Percentiles rank a stretch among this genome's conserved stretches.
These are phyloP conservation scores for Pythium myriotylum DNA, from an alignment of 352 stramenopile species.

Conservation along the genomic window DNA sequence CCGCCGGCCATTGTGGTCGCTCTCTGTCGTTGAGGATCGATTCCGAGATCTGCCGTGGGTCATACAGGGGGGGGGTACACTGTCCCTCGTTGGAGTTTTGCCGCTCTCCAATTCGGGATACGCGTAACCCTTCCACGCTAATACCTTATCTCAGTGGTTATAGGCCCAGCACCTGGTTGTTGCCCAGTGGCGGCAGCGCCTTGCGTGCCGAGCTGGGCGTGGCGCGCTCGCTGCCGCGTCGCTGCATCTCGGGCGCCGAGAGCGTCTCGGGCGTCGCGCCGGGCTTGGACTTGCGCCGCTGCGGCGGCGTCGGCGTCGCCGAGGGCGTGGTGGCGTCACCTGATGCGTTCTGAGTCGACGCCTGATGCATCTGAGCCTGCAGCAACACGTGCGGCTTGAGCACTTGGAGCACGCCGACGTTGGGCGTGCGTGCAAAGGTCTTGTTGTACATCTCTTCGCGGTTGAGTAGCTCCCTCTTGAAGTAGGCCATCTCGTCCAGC, in stretches of 20 bases:
- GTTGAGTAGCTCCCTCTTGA: conserved; percentile 92
- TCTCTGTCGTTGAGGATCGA: not conserved
- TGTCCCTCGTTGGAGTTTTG: not conserved
- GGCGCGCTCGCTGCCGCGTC: conserved; percentile 48
- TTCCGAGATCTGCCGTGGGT: conserved; percentile 20
- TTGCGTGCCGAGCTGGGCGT: conserved; percentile 38
- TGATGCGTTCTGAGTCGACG: conserved; percentile 22
- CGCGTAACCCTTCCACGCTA: too few relatives aligned
- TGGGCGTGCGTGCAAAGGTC: conserved; percentile 82
- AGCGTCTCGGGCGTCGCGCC: conserved; percentile 10
- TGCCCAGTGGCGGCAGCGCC: conserved; percentile 47
- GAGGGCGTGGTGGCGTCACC: not conserved
- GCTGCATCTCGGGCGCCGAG: conserved; percentile 35
- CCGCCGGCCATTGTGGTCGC: conserved; percentile 22
- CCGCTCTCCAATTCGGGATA: too few relatives aligned
- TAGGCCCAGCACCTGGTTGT: conserved; percentile 43
- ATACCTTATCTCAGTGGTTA: conserved; percentile 4
- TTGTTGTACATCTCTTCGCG: conserved; percentile 95
- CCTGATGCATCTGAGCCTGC: conserved; percentile 42
- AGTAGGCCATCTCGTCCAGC: conserved; percentile 91
- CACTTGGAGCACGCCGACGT: conserved; percentile 90
- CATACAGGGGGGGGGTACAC: not conserved
- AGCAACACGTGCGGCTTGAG: conserved; percentile 75
- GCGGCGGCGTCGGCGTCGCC: conserved; percentile 1
- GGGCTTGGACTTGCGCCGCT: conserved; percentile 37